These are phyloP conservation scores for Sugiyamaella xylanicola DNA, from an alignment of 1,139 yeast genomes.

Conservation along the genomic window DNA sequence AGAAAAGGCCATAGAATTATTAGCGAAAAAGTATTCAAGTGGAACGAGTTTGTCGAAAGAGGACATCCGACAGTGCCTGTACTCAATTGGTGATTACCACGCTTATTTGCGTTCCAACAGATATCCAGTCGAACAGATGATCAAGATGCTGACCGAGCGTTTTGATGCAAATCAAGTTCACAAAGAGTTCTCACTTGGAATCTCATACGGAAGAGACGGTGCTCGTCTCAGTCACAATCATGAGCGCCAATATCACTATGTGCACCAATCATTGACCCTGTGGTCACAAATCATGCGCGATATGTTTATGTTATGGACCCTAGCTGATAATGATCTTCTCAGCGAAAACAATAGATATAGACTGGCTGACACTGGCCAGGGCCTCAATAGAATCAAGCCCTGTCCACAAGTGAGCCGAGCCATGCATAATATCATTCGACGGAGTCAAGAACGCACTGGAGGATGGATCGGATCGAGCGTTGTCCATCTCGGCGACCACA, in stretches of 20 bases:
- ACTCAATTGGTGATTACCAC: constrained; percentile 74
- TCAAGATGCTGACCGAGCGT: constrained; percentile 53
- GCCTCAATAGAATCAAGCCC: constrained; percentile 67
- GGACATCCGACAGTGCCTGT: constrained; percentile 63
- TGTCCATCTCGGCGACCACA: constrained; percentile 74
- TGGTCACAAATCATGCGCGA: constrained; percentile 77
- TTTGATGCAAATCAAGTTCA: constrained; percentile 48
- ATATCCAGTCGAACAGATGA: constrained; percentile 62
- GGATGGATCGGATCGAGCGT: constrained; percentile 77
- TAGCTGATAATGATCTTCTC: constrained; percentile 68
- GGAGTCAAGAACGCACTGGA: constrained; percentile 61
- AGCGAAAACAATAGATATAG: constrained; percentile 50
- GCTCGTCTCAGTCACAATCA: constrained; percentile 71
- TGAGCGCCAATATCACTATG: constrained; percentile 67
- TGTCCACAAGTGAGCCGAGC: constrained; percentile 67
- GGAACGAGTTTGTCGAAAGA: constrained; percentile 44
- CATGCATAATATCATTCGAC: constrained; percentile 64
- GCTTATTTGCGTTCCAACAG: constrained; percentile 69
- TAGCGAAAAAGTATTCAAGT: constrained; percentile 49
- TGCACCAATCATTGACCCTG: constrained; percentile 64
- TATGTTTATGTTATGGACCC: constrained; percentile 70
- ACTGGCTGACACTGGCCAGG: constrained; percentile 75
- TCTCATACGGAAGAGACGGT: constrained; percentile 62
- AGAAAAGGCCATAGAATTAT: constrained; percentile 61
- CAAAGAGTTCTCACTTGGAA: constrained; percentile 55